phyloP scores from a whole-genome alignment of 169 alveolate genomes.

The Cyclospora cayetanensis region DNA sequence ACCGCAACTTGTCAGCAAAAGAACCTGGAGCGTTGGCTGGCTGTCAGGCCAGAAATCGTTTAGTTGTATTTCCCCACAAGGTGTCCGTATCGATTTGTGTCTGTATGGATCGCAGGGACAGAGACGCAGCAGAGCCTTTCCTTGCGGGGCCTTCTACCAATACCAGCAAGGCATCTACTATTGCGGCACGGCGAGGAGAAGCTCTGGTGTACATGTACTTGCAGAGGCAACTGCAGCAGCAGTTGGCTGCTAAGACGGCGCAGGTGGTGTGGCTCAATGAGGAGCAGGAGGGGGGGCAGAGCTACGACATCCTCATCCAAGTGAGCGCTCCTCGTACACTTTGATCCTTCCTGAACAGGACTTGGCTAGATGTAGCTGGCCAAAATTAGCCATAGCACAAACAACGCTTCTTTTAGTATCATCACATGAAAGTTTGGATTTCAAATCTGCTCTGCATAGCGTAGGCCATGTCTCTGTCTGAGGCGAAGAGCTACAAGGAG shows the following conservation, averaged over 20 bases:
- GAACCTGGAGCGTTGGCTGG: neutral
- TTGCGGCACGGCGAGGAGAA: constrained; percentile 43
- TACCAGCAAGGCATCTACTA: neutral
- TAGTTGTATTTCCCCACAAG: too few relatives aligned
- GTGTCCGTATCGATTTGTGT: neutral
- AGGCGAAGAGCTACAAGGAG: too few relatives aligned
- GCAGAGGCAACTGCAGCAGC: constrained; percentile 49
- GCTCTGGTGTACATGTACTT: constrained; percentile 27
- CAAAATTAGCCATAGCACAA: too few relatives aligned
- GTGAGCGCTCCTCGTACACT: neutral
- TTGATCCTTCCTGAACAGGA: neutral
- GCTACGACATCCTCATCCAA: constrained; percentile 58
- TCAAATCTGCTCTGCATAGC: too few relatives aligned
- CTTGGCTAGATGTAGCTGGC: too few relatives aligned
- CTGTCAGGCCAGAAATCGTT: too few relatives aligned
- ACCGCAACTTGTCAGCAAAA: too few relatives aligned
- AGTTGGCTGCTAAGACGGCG: neutral
- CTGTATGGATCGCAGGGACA: neutral
- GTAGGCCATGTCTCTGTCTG: too few relatives aligned
- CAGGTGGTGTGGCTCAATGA: constrained; percentile 60
- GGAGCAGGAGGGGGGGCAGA: constrained; percentile 58
- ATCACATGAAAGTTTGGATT: too few relatives aligned
- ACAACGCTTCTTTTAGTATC: too few relatives aligned
- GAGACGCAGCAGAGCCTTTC: constrained; percentile 20
- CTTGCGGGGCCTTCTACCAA: neutral